A percentile compares a stretch with the other conserved stretches of the same genome.
These are phyloP conservation scores for Aspergillus tanneri DNA, from an alignment of 2,329 filamentous ascomycete genomes.

Conservation along the genomic window DNA sequence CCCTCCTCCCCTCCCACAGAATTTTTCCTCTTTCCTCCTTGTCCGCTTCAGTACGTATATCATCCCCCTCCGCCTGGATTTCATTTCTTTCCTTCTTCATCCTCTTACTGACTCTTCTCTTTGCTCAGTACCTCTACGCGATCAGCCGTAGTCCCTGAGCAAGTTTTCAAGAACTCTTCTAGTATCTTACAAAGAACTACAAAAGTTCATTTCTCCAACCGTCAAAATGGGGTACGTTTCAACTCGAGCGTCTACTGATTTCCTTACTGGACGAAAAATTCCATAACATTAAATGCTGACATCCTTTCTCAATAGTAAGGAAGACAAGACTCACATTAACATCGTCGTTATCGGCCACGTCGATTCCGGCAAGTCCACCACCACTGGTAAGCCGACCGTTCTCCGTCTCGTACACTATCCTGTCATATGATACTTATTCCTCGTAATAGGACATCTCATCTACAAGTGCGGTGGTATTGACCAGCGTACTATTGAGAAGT, in stretches of 20 bases:
- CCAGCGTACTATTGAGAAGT: slow-evolving; percentile 99
- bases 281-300: background rate
- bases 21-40: slow-evolving; percentile 39
- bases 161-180: slow-evolving; percentile 43
- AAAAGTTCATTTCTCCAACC: slow-evolving; percentile 45
- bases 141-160: slow-evolving; percentile 53
- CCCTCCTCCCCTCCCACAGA: slow-evolving; percentile 42
- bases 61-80: slow-evolving; percentile 28
- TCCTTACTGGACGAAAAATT: background rate
- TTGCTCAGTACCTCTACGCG: slow-evolving; percentile 52
- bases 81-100: slow-evolving; percentile 10
- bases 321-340: slow-evolving; percentile 95
- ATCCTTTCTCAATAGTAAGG: slow-evolving; percentile 64
- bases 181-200: slow-evolving; percentile 51
- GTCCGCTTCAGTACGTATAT: slow-evolving; percentile 50
- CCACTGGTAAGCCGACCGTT: slow-evolving; percentile 66
- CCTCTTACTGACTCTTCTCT: slow-evolving; percentile 29
- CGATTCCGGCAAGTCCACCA: slow-evolving; percentile 99
- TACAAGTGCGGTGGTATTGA: slow-evolving; percentile 99
- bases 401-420: slow-evolving; percentile 22
- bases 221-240: slow-evolving; percentile 61
- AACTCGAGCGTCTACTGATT: too few relatives aligned
- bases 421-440: slow-evolving; percentile 6
- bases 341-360: slow-evolving; percentile 99
- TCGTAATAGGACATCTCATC: slow-evolving; percentile 80